Evolutionary conservation across 1,284 basidiomycete species (phyloP), one percentile per base, ranked within the genome.

Genomic region (Chiua sp.): DNA sequence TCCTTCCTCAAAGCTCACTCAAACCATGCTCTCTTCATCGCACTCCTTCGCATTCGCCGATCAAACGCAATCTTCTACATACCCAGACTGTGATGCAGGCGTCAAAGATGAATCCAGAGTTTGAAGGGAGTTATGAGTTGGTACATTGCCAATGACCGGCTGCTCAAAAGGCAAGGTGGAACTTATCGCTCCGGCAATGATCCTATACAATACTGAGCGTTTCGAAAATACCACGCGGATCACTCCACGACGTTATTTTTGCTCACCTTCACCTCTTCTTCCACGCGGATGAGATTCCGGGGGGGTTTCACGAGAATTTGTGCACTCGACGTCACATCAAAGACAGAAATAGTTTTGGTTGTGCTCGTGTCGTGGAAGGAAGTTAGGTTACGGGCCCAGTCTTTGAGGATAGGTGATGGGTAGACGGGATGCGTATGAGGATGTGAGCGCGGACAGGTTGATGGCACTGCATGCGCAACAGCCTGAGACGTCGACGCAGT

Each of bases 231-330:
- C 0, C 12, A 5, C 30, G n/a, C 35, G n/a, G 47, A 50, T 30
- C 33, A n/a, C 22, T 60, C 67, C 56, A 72, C 63, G 49, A 64
- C 57, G 13, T 56, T 44, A 44, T 68, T n/a, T 23, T 60, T 44
- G 53, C 67, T 55, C 53, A 64, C 48, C 63, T 68, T 51, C 39
- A 74, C 74, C 32, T 61, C 30, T 58, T 68, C 26, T 39, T 73
- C 13, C 59, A 61, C 1, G 77, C 82, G 4, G 71, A 75, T 0
- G 87, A 91, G 69, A 87, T 95, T 42, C 87, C 92, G 0, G 78
- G n/a, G 84, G n/a, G 80, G 81, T 4, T 76, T 96, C 3, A 87
- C 84, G 7, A 95, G 93, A 91, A 94, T 94, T 92, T 82, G 83
- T 3, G 78, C 77, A 23, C 68, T 93, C 18, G 73, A 74, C 0